Base-by-base conservation (phyloP, 2,329 filamentous ascomycete species). In the Alternaria gansuensis region DNA sequence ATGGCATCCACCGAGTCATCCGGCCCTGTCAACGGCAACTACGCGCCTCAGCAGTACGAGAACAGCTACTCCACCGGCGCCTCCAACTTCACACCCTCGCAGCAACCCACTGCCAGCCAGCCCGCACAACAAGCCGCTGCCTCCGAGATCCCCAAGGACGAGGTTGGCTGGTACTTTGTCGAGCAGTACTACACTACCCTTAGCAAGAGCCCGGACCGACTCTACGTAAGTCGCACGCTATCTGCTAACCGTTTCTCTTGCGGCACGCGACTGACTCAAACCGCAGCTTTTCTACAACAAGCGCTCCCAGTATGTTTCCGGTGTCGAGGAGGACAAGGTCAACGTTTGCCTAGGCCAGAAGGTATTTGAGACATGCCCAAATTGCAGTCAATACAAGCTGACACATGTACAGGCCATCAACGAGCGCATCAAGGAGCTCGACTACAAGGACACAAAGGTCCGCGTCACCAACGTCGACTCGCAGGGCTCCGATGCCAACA, bases 131-230 rank as follows among this genome's bases (percentile, higher is more conserved):
- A 67, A 67, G 67, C 69, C 23, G 51, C 72, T 31, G 68, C 73
- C 26, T 68, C 73, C 24, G 81, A 83, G 41, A 85, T 87, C 63
- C 83, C 82, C 71, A 97, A 97, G 83, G 93, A 97, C 78, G 92
- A 98, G 82, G 93, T 99, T 69, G 95, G 93, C 80, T 99, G 95
- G 95, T 98, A 94, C 83, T 99, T 99, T 71, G 95, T 99, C 59
- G 93, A 98, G 86, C 93, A 97, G 81, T 99, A 97, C 85, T 99
- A 99, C 82, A 98, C 92, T 70, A 99, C 93, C 63, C 83, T 99
- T 75, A 97, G 93, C 87, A 93, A 94, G 81, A 91, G 84, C 67
- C 93, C 95, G 23, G 93, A 97, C 77, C 96, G 95, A 81, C 90
- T 99, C 72, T 94, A 93, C 76, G 82, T 84, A 75, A 72, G 81